A percentile compares a stretch with the other conserved stretches of the same genome.
These are phyloP conservation scores for Pharus latifolius DNA, from an alignment of 176 grass and related monocot genomes.

Conservation along the genomic window DNA sequence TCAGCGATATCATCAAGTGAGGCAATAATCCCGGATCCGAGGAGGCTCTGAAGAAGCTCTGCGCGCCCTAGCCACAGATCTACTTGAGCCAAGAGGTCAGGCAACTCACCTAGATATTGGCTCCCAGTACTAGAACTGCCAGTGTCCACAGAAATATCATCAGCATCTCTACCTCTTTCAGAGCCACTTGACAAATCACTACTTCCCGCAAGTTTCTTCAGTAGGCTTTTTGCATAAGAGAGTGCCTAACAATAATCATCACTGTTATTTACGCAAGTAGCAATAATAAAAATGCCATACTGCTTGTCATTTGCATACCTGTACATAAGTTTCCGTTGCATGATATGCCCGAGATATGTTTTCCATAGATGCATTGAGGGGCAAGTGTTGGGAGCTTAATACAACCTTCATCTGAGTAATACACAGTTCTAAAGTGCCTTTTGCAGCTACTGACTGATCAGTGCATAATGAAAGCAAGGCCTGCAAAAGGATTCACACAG, in stretches of 20 bases:
- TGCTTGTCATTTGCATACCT: slow-evolving; percentile 47
- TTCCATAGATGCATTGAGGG: slow-evolving; percentile 86
- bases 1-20: slow-evolving; percentile 87
- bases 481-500: slow-evolving; percentile 41
- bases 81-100: slow-evolving; percentile 59
- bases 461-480: slow-evolving; percentile 94
- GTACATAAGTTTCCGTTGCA: slow-evolving; percentile 94
- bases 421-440: slow-evolving; percentile 81
- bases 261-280: slow-evolving; percentile 17
- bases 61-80: slow-evolving; percentile 87
- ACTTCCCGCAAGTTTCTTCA: slow-evolving; percentile 56
- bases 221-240: slow-evolving; percentile 61
- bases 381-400: slow-evolving; percentile 62
- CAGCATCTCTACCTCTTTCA: slow-evolving; percentile 64
- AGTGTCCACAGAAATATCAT: slow-evolving; percentile 53
- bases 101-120: slow-evolving; percentile 57
- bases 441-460: slow-evolving; percentile 60
- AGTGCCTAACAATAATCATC: slow-evolving; percentile 53
- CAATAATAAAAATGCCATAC: slow-evolving; percentile 4
- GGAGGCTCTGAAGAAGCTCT: slow-evolving; percentile 90
- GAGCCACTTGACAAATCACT: slow-evolving; percentile 64
- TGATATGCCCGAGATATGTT: slow-evolving; percentile 76
- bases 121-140: slow-evolving; percentile 55
- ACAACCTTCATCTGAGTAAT: slow-evolving; percentile 85
- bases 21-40: slow-evolving; percentile 88